Percentiles rank a stretch among this genome's conserved stretches.
Conservation (phyloP, 164 flowering plant species). For the Chimonanthus praecox region DNA sequence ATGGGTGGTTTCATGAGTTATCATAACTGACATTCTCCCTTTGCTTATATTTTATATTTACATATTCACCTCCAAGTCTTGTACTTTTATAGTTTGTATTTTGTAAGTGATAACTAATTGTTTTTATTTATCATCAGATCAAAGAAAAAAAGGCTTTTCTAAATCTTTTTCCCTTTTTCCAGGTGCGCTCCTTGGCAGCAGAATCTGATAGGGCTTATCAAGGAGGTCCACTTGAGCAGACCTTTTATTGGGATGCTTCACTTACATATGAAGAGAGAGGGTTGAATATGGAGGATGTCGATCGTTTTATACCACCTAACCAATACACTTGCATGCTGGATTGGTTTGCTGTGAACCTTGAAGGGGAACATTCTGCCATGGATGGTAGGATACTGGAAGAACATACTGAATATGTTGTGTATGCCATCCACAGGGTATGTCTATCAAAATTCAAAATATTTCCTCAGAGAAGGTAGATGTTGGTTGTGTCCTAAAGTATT, state of each 20-base stretch:
- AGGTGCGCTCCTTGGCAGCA: slow-evolving; percentile 97
- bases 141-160: too few relatives aligned
- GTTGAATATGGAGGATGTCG: slow-evolving; percentile 24
- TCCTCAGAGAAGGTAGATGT: neutral
- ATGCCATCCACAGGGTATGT: slow-evolving; percentile 90
- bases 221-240: slow-evolving; percentile 79
- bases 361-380: slow-evolving; percentile 99
- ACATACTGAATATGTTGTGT: slow-evolving; percentile 92
- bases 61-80: neutral
- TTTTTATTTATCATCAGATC: neutral
- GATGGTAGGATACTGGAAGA: slow-evolving; percentile 94
- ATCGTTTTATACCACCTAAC: slow-evolving; percentile 41
- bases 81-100: neutral
- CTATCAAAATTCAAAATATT: slow-evolving; percentile 6
- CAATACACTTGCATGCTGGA: slow-evolving; percentile 65
- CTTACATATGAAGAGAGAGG: slow-evolving; percentile 39
- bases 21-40: neutral
- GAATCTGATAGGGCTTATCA: slow-evolving; percentile 97
- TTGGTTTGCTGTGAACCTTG: slow-evolving; percentile 99
- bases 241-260: slow-evolving; percentile 65
- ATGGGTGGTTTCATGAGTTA: neutral
- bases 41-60: neutral
- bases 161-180: neutral
- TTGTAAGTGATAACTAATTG: neutral
- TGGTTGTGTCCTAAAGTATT: too few relatives aligned